A percentile compares a stretch with the other conserved stretches of the same genome.
phyloP scores from a whole-genome alignment of 257 asterid species.

The Datura wrightii region DNA sequence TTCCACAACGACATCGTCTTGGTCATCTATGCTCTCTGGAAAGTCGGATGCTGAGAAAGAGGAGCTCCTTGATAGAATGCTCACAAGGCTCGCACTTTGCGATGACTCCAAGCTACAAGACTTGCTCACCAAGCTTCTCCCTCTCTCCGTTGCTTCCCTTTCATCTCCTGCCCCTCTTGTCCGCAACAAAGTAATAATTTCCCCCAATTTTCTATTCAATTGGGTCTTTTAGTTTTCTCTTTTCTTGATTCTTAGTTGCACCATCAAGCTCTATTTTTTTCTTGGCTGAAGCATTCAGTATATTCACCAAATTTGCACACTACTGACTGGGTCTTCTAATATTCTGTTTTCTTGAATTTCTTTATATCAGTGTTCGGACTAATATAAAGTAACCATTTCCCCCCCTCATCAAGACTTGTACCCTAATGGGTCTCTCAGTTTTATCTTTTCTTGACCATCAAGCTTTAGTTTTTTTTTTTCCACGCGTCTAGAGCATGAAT shows the following conservation, averaged over 20 bases:
- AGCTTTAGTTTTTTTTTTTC: not conserved
- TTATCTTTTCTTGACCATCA: not conserved
- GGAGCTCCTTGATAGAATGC: slow-evolving; percentile 87
- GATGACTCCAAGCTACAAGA: slow-evolving; percentile 86
- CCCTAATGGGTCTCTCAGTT: not conserved
- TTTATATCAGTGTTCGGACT: not conserved
- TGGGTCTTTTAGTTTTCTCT: not conserved
- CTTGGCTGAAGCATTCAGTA: no score
- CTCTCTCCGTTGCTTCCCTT: slow-evolving; percentile 85
- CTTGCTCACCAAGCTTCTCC: slow-evolving; percentile 91
- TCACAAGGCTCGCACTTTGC: slow-evolving; percentile 91
- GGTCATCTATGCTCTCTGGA: slow-evolving; percentile 64
- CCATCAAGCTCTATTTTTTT: not conserved
- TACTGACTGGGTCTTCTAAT: not conserved
- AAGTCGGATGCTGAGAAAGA: slow-evolving; percentile 75
- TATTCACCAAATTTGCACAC: not conserved
- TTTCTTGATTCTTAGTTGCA: not conserved
- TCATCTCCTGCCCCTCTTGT: slow-evolving; percentile 63
- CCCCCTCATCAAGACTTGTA: not conserved
- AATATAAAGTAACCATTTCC: not conserved
- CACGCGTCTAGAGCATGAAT: not conserved
- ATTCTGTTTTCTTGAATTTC: not conserved
- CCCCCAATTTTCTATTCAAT: not conserved
- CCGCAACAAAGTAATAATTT: slow-evolving; percentile 75
- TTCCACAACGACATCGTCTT: slow-evolving; percentile 40